These are phyloP conservation scores for Carallia brachiata DNA, from an alignment of 345 rosid species.

Conservation along the genomic window DNA sequence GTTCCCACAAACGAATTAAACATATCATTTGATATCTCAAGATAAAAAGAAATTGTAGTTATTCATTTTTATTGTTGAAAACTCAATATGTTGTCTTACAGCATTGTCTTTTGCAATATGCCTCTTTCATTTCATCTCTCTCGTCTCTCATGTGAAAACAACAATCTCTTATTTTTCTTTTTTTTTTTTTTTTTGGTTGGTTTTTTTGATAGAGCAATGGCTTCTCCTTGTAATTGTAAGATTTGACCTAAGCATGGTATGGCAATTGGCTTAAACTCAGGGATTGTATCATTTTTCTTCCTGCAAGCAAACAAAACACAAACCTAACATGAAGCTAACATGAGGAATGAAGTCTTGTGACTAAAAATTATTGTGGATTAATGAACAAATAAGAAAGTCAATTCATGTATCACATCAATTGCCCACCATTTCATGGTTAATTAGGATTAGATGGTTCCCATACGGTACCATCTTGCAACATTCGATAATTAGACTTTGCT, in stretches of 20 bases:
- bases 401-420: conserved; percentile 7
- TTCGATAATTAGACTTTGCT: background rate
- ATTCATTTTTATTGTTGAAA: too few relatives aligned
- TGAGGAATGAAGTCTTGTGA: background rate
- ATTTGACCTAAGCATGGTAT: background rate
- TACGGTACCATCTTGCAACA: background rate
- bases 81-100: too few relatives aligned
- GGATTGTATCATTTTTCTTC: background rate
- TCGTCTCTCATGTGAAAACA: too few relatives aligned
- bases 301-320: background rate
- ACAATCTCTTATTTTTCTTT: background rate
- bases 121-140: too few relatives aligned
- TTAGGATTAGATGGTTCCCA: conserved; percentile 2
- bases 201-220: too few relatives aligned
- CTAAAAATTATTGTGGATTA: background rate
- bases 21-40: too few relatives aligned
- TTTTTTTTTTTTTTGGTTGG: background rate
- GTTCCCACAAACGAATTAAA: too few relatives aligned
- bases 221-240: background rate
- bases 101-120: too few relatives aligned
- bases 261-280: background rate
- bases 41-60: too few relatives aligned
- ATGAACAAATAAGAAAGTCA: conserved; percentile 5
- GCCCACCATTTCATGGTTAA: conserved; percentile 1
- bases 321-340: background rate